phyloP scores from a whole-genome alignment of 2,329 filamentous ascomycete species.

The Ceratocystis papillata region DNA sequence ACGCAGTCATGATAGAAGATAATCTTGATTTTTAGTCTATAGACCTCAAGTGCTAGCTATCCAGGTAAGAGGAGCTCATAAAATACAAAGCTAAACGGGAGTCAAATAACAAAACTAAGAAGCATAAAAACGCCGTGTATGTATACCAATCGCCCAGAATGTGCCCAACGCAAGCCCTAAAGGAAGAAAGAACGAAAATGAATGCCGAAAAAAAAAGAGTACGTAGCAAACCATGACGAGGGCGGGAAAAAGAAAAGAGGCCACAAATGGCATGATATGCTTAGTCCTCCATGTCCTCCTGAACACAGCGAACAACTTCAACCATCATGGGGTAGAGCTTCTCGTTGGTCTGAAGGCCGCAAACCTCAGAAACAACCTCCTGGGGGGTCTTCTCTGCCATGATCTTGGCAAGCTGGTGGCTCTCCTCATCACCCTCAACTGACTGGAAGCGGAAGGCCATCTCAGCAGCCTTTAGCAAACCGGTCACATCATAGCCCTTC shows the following conservation, averaged over 20 bases:
- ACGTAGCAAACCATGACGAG: constrained; percentile 19
- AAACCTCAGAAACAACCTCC: constrained; percentile 68
- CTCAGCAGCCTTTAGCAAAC: constrained; percentile 72
- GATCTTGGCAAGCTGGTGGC: constrained; percentile 70
- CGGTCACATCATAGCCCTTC: constrained; percentile 58
- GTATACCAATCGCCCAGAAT: constrained; percentile 18
- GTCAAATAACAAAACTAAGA: not conserved
- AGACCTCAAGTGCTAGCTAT: not conserved
- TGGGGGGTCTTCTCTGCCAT: constrained; percentile 63
- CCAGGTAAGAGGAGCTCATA: not conserved
- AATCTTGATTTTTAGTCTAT: not conserved
- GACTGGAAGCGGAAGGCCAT: constrained; percentile 94
- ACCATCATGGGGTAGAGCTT: constrained; percentile 68
- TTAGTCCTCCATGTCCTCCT: constrained; percentile 42
- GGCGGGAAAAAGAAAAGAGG: not conserved
- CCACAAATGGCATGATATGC: not conserved
- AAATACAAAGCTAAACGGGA: constrained; percentile 14
- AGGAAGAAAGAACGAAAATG: constrained; percentile 8
- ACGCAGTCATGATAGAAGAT: not conserved
- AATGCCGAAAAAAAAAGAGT: constrained; percentile 13
- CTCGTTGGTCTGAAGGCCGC: constrained; percentile 65
- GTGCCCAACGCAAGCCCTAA: constrained; percentile 19
- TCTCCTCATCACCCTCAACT: constrained; percentile 84
- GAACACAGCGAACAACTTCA: constrained; percentile 71
- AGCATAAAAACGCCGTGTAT: constrained; percentile 20